A percentile compares a stretch with the other conserved stretches of the same genome.
phyloP scores from a whole-genome alignment of 495 filamentous ascomycete species.

The Sporormia fimetaria region DNA sequence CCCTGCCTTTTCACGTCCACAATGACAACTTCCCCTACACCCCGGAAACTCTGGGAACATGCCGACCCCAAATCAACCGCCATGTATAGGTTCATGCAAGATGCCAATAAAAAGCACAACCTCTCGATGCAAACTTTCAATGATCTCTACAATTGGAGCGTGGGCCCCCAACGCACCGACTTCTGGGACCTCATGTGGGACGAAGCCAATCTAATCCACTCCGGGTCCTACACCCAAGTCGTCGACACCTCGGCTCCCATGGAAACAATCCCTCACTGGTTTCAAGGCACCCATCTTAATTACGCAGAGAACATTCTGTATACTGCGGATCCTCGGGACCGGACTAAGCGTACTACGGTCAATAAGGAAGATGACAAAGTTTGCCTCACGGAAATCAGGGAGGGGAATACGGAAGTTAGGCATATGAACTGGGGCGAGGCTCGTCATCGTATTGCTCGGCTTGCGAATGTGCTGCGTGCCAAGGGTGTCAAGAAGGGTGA shows the following conservation, averaged over 20 bases:
- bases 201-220: conserved; percentile 46
- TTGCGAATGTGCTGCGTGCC: conserved; percentile 52
- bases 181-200: conserved; percentile 61
- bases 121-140: conserved; percentile 41
- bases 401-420: conserved; percentile 47
- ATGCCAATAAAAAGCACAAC: conserved; percentile 23
- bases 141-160: conserved; percentile 54
- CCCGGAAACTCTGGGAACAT: conserved; percentile 35
- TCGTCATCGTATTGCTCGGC: conserved; percentile 40
- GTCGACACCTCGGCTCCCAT: conserved; percentile 58
- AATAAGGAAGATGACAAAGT: conserved; percentile 60
- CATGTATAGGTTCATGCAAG: conserved; percentile 32
- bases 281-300: conserved; percentile 51
- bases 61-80: conserved; percentile 26
- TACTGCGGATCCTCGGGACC: conserved; percentile 31
- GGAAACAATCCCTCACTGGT: conserved; percentile 57
- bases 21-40: conserved; percentile 2
- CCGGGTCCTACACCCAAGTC: conserved; percentile 37
- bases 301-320: conserved; percentile 55
- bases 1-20: background rate
- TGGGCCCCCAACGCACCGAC: conserved; percentile 41
- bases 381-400: conserved; percentile 59
- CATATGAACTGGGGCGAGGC: conserved; percentile 54
- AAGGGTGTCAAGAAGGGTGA: conserved; percentile 57
- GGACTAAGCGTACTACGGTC: conserved; percentile 31